These are phyloP conservation scores for Jaltomata sinuosa DNA, from an alignment of 257 asterid genomes.

Conservation along the genomic window DNA sequence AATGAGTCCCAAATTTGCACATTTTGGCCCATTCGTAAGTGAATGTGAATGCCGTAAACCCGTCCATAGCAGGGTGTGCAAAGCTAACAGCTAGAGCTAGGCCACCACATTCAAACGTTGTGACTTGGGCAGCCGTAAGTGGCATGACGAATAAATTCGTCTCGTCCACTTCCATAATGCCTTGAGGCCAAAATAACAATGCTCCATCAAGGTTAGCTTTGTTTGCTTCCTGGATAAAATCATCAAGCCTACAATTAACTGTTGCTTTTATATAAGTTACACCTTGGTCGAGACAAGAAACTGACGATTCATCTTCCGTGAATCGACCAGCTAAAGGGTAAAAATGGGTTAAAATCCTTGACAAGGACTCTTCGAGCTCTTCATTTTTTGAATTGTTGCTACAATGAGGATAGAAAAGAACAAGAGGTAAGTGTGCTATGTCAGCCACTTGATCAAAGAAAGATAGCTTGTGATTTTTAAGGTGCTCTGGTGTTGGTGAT, in stretches of 20 bases:
- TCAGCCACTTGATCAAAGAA: too few species aligned
- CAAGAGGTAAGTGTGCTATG: too few species aligned
- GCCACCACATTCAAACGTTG: constrained; percentile 9
- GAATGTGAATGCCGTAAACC: neutral
- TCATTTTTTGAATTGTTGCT: too few species aligned
- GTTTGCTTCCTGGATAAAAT: neutral
- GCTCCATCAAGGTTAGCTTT: neutral
- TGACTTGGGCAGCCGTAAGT: neutral
- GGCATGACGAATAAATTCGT: neutral
- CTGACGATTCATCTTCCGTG: neutral
- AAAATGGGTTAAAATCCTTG: constrained; percentile 13
- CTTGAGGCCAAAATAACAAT: neutral
- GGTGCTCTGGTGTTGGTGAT: too few species aligned
- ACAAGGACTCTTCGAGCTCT: too few species aligned
- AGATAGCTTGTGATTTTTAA: too few species aligned
- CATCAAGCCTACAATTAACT: neutral
- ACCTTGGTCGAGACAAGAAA: constrained; percentile 28
- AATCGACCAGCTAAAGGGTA: constrained; percentile 37
- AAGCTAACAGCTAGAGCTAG: neutral
- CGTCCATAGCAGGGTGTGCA: constrained; percentile 1
- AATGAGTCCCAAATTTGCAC: neutral
- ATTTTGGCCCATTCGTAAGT: constrained; percentile 2
- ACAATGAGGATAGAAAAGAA: too few species aligned
- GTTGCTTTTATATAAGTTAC: constrained; percentile 19
- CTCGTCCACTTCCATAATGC: neutral